phyloP scores from a whole-genome alignment of 768 basidiomycete genomes.

The Tremella mesenterica region DNA sequence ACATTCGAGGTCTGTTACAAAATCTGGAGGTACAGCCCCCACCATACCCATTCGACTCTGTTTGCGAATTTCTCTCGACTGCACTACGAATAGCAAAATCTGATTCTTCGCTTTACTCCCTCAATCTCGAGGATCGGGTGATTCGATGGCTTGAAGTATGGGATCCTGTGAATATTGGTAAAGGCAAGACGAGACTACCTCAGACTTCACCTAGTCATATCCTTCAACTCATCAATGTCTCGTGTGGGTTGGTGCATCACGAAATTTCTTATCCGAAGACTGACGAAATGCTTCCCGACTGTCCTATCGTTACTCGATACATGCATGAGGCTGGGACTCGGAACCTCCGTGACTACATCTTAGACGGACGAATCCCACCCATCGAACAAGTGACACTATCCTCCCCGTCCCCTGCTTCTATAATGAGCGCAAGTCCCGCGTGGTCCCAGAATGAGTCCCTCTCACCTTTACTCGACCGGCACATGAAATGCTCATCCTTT shows the following conservation, averaged over 20 bases:
- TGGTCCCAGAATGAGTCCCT: slow-evolving; percentile 5
- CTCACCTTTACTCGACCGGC: slow-evolving; percentile 13
- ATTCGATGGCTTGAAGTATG: slow-evolving; percentile 74
- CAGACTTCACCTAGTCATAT: slow-evolving; percentile 55
- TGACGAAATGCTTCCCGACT: slow-evolving; percentile 57
- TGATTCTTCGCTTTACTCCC: slow-evolving; percentile 72
- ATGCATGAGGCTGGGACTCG: slow-evolving; percentile 54
- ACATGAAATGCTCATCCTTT: slow-evolving; percentile 50
- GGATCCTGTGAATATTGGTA: slow-evolving; percentile 49
- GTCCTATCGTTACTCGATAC: slow-evolving; percentile 56
- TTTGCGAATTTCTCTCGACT: slow-evolving; percentile 68
- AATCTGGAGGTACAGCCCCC: slow-evolving; percentile 89
- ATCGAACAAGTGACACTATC: neutral
- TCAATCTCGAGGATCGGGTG: slow-evolving; percentile 80
- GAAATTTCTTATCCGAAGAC: slow-evolving; percentile 38
- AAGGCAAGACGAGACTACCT: slow-evolving; percentile 49
- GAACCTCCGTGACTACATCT: slow-evolving; percentile 61
- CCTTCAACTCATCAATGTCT: slow-evolving; percentile 55
- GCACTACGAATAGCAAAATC: slow-evolving; percentile 64
- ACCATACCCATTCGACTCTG: slow-evolving; percentile 73
- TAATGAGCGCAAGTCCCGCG: neutral
- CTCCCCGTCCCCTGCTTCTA: neutral
- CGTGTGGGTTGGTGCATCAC: slow-evolving; percentile 54
- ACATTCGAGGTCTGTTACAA: slow-evolving; percentile 69
- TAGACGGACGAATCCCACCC: slow-evolving; percentile 59